These are phyloP conservation scores for Sarcodon aspratus DNA, from an alignment of 768 basidiomycete genomes.

Conservation along the genomic window DNA sequence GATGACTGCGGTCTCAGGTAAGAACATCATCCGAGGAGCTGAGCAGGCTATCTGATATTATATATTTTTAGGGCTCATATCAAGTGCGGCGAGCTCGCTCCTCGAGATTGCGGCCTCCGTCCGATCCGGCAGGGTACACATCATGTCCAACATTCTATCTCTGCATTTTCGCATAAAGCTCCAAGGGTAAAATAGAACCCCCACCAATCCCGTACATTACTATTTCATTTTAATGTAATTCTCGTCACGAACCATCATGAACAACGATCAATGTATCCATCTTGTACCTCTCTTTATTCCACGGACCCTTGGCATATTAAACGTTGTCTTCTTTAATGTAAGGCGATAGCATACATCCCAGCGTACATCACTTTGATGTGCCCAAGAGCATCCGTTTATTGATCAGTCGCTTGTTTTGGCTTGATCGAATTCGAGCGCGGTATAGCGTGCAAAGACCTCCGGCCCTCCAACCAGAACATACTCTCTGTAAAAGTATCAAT, in stretches of 20 bases:
- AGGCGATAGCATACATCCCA: too few species aligned
- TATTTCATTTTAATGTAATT: too few species aligned
- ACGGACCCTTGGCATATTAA: too few species aligned
- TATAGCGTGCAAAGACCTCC: constrained; percentile 43
- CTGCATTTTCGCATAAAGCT: not conserved
- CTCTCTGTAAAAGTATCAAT: constrained; percentile 38
- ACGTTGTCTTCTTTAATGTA: too few species aligned
- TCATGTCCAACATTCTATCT: constrained; percentile 5
- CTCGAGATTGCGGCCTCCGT: constrained; percentile 65
- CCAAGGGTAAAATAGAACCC: too few species aligned
- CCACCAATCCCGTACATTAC: too few species aligned
- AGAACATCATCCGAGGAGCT: constrained; percentile 8
- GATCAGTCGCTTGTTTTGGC: not conserved
- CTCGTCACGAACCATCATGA: too few species aligned
- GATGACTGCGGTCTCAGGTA: constrained; percentile 81
- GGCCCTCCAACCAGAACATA: constrained; percentile 79
- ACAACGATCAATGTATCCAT: too few species aligned
- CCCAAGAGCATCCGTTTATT: not conserved
- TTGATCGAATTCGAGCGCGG: not conserved
- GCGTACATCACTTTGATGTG: too few species aligned
- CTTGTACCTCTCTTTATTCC: too few species aligned
- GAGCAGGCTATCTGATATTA: not conserved
- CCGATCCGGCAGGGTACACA: constrained; percentile 18
- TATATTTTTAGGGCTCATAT: constrained; percentile 52
- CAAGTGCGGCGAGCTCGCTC: constrained; percentile 79